Evolutionary conservation across 1,284 basidiomycete species (phyloP), one percentile per base, ranked within the genome.

Genomic region (Polyporus tsugae): DNA sequence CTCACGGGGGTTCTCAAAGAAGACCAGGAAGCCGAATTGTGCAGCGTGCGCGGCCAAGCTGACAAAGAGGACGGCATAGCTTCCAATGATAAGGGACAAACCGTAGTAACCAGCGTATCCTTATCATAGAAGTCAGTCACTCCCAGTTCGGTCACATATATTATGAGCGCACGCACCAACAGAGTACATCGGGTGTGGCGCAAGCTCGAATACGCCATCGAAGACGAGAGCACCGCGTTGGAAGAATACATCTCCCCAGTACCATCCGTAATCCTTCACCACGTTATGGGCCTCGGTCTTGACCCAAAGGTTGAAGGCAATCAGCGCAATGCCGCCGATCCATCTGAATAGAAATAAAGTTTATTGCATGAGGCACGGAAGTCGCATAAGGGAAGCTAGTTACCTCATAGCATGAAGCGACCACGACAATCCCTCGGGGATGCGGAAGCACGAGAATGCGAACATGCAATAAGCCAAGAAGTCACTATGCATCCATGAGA

Each of bases 231-330:
- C 93, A 62, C 93, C 93, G 25, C 93, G 90, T 78, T 94, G 92
- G 86, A 98, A 99, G 84, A 99, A 99, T 62, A 94, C 94, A 77
- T 99, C 97, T 22, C 97, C 97, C 97, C 97, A 99, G 81, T 99
- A 99, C 96, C 95, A 95, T 11, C 93, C 93, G 71, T 93, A 94
- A 73, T 93, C 91, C 74, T 98, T 98, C 70, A 99, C 96, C 63
- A 99, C 95, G 61, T 95, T 88, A 80, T 99, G 97, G 0, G 97
- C 97, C 77, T 99, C 97, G 15, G 95, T 93, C 82, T 99, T 99
- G 74, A 99, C 97, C 96, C 97, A 99, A 44, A 98, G 86, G 80
- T 99, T 99, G 86, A 99, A 99, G 49, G 88, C 87, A 77, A 99
- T 96, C 42, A 99, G 83, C 0, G 89, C 86, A 74, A 95, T 81